These are phyloP conservation scores for Ciborinia camelliae DNA, from an alignment of 2,329 filamentous ascomycete genomes.

Conservation along the genomic window DNA sequence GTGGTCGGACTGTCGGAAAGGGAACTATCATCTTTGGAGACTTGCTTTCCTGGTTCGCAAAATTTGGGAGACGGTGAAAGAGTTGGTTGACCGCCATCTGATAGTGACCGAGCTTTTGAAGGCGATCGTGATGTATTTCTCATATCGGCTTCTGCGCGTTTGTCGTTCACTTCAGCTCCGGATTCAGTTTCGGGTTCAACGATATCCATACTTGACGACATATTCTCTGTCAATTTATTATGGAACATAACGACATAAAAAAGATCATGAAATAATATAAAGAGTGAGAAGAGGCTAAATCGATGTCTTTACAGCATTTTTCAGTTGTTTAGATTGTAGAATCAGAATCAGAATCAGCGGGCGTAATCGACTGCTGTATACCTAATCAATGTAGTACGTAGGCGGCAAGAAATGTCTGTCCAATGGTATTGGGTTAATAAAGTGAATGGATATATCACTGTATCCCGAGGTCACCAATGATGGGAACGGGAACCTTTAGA, in stretches of 20 bases:
- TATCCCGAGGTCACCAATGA: too few species aligned
- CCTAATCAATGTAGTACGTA: too few species aligned
- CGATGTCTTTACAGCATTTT: constrained; percentile 3
- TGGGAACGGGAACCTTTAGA: too few species aligned
- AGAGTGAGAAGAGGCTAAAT: not conserved
- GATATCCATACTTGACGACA: constrained; percentile 20
- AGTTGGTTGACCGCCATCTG: constrained; percentile 31
- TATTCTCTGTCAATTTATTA: constrained; percentile 1
- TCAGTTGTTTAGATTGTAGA: not conserved
- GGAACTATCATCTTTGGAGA: constrained; percentile 38
- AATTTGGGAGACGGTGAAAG: constrained; percentile 38
- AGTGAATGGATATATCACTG: too few species aligned
- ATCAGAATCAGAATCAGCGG: too few species aligned
- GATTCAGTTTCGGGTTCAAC: not conserved
- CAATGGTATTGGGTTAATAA: not conserved
- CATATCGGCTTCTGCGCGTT: constrained; percentile 9
- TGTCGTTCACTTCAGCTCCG: not conserved
- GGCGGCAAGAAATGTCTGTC: not conserved
- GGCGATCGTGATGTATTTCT: constrained; percentile 28
- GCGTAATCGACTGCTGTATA: too few species aligned
- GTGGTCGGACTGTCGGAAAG: constrained; percentile 56
- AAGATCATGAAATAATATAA: not conserved
- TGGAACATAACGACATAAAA: constrained; percentile 9
- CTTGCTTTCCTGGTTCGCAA: constrained; percentile 35
- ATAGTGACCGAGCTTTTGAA: constrained; percentile 37